Conservation (phyloP, 768 basidiomycete genomes). For the Leccinum truebloodii region DNA sequence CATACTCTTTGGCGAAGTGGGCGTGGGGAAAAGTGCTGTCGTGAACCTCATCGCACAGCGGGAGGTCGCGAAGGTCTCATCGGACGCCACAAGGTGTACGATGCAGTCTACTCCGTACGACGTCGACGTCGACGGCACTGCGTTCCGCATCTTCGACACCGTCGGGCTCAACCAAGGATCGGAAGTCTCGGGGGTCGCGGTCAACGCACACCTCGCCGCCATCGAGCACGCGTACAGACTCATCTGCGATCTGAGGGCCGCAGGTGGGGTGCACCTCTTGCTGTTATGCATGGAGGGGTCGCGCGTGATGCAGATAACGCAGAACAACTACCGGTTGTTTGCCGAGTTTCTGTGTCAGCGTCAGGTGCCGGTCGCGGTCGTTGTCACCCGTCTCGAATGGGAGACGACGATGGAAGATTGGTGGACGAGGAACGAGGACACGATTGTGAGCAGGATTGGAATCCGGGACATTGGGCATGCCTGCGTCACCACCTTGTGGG, state of each 20-base stretch:
- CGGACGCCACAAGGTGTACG: conserved; percentile 29
- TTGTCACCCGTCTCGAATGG: conserved; percentile 31
- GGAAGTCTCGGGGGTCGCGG: not conserved
- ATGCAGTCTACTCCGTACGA: conserved; percentile 25
- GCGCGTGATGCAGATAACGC: conserved; percentile 26
- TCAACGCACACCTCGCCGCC: not conserved
- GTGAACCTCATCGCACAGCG: conserved; percentile 6
- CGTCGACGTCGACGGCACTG: conserved; percentile 10
- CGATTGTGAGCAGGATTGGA: conserved; percentile 4
- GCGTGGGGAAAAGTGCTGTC: conserved; percentile 10
- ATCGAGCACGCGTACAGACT: conserved; percentile 23
- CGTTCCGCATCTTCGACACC: conserved; percentile 28
- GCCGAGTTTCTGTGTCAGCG: conserved; percentile 36
- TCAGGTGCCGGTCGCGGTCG: conserved; percentile 36
- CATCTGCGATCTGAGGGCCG: conserved; percentile 21
- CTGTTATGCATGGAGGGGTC: conserved; percentile 37
- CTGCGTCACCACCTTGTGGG: conserved; percentile 18
- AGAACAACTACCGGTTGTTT: conserved; percentile 38
- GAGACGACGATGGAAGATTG: not conserved
- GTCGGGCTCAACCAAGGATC: conserved; percentile 24
- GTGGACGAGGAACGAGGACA: conserved; percentile 9
- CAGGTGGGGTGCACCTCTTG: conserved; percentile 38
- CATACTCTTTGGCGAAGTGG: conserved; percentile 7
- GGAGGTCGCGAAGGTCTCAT: conserved; percentile 9
- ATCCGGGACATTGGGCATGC: conserved; percentile 23